Evolutionary conservation across 108 stramenopile species (phyloP).

Genomic region (Skeletonema menzelii): DNA sequence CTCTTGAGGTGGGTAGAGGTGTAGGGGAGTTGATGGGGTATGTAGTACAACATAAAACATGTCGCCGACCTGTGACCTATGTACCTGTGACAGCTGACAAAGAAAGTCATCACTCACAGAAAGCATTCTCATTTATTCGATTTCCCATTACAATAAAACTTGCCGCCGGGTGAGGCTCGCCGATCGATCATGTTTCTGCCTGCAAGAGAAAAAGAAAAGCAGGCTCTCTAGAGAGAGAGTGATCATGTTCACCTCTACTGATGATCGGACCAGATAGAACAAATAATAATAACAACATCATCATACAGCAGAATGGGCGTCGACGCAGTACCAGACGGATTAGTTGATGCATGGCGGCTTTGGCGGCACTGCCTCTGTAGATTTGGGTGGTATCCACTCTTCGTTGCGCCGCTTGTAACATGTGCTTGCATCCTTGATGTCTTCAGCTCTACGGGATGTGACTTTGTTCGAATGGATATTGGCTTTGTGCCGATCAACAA

Average conservation of each 20-base stretch:
- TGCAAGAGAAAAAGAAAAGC: no score
- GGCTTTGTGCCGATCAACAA: constrained; percentile 68
- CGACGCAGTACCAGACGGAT: constrained; percentile 7
- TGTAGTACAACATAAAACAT: no score
- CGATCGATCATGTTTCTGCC: background rate
- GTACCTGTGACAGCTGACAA: no score
- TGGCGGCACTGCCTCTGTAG: constrained; percentile 79
- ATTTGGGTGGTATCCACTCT: constrained; percentile 79
- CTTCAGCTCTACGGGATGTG: constrained; percentile 66
- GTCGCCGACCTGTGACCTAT: no score
- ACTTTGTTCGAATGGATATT: constrained; percentile 73
- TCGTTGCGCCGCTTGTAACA: constrained; percentile 70
- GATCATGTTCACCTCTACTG: no score
- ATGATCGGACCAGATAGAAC: no score
- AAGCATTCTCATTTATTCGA: no score
- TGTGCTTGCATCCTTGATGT: constrained; percentile 61
- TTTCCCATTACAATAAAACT: background rate
- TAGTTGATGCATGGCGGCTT: constrained; percentile 50
- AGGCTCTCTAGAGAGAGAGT: no score
- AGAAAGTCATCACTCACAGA: no score
- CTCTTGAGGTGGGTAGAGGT: no score
- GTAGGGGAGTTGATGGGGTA: no score
- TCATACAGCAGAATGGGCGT: background rate
- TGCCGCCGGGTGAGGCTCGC: background rate
- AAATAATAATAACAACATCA: background rate